Conservation (phyloP, 495 filamentous ascomycete genomes). For the Neurospora africana region DNA sequence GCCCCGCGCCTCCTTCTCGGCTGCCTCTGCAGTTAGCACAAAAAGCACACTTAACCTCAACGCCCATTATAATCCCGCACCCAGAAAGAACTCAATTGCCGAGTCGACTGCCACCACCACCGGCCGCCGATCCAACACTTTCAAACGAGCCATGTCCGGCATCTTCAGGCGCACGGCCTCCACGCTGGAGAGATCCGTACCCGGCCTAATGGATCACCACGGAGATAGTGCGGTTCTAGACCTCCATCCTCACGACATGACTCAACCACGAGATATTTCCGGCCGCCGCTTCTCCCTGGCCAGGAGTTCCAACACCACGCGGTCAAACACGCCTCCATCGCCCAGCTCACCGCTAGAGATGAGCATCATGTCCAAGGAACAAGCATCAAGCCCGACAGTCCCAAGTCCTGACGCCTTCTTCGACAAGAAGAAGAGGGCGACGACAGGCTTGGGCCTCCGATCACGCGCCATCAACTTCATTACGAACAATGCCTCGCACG, state of each 20-base stretch:
- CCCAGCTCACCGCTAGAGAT: constrained; percentile 34
- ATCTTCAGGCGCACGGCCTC: constrained; percentile 25
- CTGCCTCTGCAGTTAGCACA: not conserved
- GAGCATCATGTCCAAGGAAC: constrained; percentile 18
- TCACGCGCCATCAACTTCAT: constrained; percentile 21
- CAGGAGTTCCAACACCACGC: constrained; percentile 35
- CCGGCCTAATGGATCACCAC: constrained; percentile 5
- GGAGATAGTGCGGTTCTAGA: constrained; percentile 9
- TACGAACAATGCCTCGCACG: not conserved
- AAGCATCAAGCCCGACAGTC: constrained; percentile 24
- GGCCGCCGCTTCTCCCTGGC: constrained; percentile 37
- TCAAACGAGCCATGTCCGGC: constrained; percentile 29
- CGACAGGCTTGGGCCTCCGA: constrained; percentile 39
- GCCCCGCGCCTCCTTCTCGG: not conserved
- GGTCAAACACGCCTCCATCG: constrained; percentile 44
- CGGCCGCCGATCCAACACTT: constrained; percentile 10
- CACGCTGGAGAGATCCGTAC: constrained; percentile 17
- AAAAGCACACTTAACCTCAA: constrained; percentile 2
- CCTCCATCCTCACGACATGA: constrained; percentile 13
- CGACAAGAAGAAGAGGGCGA: constrained; percentile 34
- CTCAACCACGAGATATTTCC: constrained; percentile 13
- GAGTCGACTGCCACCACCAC: constrained; percentile 4
- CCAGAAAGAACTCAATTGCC: not conserved
- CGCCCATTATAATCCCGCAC: constrained; percentile 5
- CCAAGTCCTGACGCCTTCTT: constrained; percentile 31